A percentile compares a stretch with the other conserved stretches of the same genome.
Conservation (phyloP, 2,329 filamentous ascomycete genomes). For the Ceratocystis alfenasii region DNA sequence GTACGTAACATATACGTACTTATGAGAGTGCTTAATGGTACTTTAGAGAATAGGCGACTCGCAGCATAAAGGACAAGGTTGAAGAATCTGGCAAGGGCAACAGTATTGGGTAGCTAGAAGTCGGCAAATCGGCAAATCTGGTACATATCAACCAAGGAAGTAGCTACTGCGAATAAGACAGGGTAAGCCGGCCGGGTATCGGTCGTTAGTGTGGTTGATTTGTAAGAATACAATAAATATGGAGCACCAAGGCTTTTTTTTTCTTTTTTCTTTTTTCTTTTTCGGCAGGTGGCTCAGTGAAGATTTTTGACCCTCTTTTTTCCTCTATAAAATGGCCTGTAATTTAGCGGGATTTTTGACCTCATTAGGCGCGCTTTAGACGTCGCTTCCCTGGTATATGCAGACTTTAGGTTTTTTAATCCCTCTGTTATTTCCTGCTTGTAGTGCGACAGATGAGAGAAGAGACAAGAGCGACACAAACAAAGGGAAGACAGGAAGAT, state of each 20-base stretch:
- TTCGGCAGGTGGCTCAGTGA: background rate
- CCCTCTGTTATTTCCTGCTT: background rate
- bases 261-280: background rate
- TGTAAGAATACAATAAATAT: conserved; percentile 2
- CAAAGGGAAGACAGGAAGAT: background rate
- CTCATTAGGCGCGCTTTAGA: background rate
- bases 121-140: background rate
- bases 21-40: no score
- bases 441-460: background rate
- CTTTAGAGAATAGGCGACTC: no score
- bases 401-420: background rate
- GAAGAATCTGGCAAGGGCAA: no score
- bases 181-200: background rate
- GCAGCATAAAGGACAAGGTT: no score
- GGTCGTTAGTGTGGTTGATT: background rate
- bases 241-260: background rate
- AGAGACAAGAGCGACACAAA: background rate
- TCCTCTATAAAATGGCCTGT: background rate
- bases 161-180: no score
- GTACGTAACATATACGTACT: no score
- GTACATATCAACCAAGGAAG: background rate
- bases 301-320: background rate
- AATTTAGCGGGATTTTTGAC: background rate
- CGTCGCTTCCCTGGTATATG: background rate
- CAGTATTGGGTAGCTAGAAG: background rate